Conservation (phyloP, 1,284 basidiomycete species). For the Chalciporus piperatoides region DNA sequence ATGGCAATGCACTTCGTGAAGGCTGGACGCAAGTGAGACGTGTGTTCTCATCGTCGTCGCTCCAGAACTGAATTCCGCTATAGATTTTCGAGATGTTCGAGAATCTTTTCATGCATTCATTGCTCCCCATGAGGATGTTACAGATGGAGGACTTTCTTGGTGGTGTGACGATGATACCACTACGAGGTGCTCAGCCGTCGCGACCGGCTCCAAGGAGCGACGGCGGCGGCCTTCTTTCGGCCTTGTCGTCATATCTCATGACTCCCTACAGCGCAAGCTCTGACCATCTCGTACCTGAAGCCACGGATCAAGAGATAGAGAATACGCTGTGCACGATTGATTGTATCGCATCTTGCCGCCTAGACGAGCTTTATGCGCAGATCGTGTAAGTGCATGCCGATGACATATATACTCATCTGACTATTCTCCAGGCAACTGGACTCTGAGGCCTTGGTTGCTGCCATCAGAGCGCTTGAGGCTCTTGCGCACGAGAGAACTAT, state of each 20-base stretch:
- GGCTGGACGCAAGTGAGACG: slow-evolving; percentile 83
- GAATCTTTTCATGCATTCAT: slow-evolving; percentile 90
- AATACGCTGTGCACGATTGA: slow-evolving; percentile 94
- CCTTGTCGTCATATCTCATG: slow-evolving; percentile 94
- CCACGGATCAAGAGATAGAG: slow-evolving; percentile 87
- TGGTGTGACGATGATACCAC: slow-evolving; percentile 83
- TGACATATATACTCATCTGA: slow-evolving; percentile 12
- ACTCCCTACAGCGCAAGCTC: slow-evolving; percentile 82
- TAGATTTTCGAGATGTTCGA: slow-evolving; percentile 99
- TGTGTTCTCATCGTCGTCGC: background rate
- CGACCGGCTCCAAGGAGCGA: slow-evolving; percentile 68
- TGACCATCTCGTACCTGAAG: slow-evolving; percentile 75
- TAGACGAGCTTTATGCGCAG: slow-evolving; percentile 93
- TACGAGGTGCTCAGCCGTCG: slow-evolving; percentile 72
- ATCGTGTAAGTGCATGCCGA: slow-evolving; percentile 63
- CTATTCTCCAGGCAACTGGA: slow-evolving; percentile 60
- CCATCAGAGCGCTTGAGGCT: slow-evolving; percentile 83
- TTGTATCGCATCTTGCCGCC: slow-evolving; percentile 88
- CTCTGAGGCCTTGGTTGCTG: slow-evolving; percentile 74
- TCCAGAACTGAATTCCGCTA: slow-evolving; percentile 4
- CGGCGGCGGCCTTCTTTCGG: slow-evolving; percentile 87
- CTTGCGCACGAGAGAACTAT: slow-evolving; percentile 85
- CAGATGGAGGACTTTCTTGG: slow-evolving; percentile 97
- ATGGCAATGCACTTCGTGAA: slow-evolving; percentile 90
- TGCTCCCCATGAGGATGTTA: slow-evolving; percentile 85